Conservation (phyloP, 2,329 filamentous ascomycete genomes). For the Alternaria conjuncta region DNA sequence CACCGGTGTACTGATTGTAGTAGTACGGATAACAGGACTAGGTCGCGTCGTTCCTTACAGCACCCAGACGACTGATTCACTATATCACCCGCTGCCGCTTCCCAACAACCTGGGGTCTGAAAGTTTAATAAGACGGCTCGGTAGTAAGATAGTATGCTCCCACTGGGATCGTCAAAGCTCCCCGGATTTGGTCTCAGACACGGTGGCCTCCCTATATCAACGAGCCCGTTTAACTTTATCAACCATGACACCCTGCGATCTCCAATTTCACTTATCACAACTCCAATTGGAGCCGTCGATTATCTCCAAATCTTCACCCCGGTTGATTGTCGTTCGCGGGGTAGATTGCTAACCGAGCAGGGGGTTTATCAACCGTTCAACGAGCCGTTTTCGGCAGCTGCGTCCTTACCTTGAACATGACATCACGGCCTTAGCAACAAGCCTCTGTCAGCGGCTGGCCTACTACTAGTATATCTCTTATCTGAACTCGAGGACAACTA, state of each 20-base stretch:
- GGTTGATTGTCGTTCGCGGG: conserved; percentile 5
- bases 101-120: background rate
- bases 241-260: background rate
- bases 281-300: conserved; percentile 7
- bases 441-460: background rate
- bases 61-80: background rate
- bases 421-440: conserved; percentile 7
- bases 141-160: background rate
- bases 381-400: conserved; percentile 7
- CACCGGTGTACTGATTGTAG: background rate
- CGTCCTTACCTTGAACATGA: conserved; percentile 2
- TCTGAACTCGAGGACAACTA: background rate
- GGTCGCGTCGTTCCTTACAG: background rate
- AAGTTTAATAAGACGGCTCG: background rate
- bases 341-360: conserved; percentile 13
- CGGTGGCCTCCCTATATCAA: background rate
- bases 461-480: background rate
- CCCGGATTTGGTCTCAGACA: fast-evolving
- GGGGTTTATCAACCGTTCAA: conserved; percentile 6
- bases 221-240: background rate
- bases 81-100: background rate
- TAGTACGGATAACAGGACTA: background rate
- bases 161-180: background rate
- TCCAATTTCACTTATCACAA: conserved; percentile 11
- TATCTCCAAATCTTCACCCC: background rate